A percentile compares a stretch with the other conserved stretches of the same genome.
Evolutionary conservation across 495 filamentous ascomycete genomes (phyloP).

Genomic region (Daldinia caldariorum): DNA sequence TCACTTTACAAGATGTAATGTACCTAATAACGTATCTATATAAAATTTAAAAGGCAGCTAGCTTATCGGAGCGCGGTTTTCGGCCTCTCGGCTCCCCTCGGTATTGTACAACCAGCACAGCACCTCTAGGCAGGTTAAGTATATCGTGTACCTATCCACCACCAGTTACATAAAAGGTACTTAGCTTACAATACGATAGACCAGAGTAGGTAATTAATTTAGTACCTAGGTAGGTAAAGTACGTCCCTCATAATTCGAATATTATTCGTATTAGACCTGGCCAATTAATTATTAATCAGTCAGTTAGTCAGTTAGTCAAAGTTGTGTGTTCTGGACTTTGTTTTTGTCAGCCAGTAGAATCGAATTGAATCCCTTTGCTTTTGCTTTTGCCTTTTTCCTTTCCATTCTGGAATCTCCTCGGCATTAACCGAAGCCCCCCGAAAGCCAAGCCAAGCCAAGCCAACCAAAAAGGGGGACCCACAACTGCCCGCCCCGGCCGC

Average conservation of each 20-base stretch:
- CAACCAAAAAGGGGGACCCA: no score
- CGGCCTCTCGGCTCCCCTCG: neutral
- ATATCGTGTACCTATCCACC: neutral
- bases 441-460: no score
- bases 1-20: neutral
- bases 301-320: neutral
- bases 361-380: neutral
- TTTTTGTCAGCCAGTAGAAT: no score
- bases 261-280: neutral
- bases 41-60: no score
- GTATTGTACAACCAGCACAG: neutral
- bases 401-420: slow-evolving; percentile 24
- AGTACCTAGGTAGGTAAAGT: no score
- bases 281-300: no score
- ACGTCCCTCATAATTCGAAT: no score
- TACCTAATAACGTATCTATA: no score
- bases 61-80: slow-evolving; percentile 7
- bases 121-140: neutral
- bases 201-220: no score
- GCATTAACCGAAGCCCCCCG: slow-evolving; percentile 30
- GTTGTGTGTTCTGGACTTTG: no score
- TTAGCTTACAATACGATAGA: no score
- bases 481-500: neutral
- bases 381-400: slow-evolving; percentile 11
- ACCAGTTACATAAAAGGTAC: no score